Base-by-base conservation (phyloP, 495 filamentous ascomycete genomes). In the Acidomyces sp. region DNA sequence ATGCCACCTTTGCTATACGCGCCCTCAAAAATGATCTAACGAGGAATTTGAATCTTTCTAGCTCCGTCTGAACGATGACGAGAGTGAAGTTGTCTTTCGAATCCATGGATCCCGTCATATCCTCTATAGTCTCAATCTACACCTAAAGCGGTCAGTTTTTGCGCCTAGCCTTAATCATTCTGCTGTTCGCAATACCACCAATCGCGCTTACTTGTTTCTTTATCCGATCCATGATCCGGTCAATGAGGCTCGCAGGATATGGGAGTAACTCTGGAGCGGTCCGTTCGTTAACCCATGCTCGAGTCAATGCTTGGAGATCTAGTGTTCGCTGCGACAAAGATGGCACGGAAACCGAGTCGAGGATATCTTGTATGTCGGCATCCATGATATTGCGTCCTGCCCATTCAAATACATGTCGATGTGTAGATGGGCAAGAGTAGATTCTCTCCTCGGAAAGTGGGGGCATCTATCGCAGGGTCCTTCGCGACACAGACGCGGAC, bases 41-140 rank as follows among this genome's bases (percentile, higher is more conserved):
- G 25, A 96, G 67, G 55, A 80, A 96, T 65, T 93, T 93, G 59
- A 80, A 88, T 27, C 90, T 68, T 59, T 93, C 82, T 35, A 96
- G 75, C 66, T 97, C 90, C 19, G 92, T 96, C 66, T 97, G 90
- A 41, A 95, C 76, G 46, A 97, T 79, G 33, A 95, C 92, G 49
- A 96, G 78, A 47, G 71, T 74, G 57, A 97, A 92, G 60, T 92
- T 94, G 41, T 82, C 75, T 52, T 78, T 86, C 9, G 85, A 78
- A 53, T 90, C 85, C 68, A 85, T 71, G 50, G 78, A 73, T 43
- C 75, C 80, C 17, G 57, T 67, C 49, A 61, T 60, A 16, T 60
- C 57, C 54, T 65, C 57, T 23, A 69, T 57, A 20, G 61, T 58
- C 47, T 63, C 57, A 27, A 71, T 68, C 66, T 69, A 39, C 34